Base-by-base conservation (phyloP, 179 eudicot genomes). In the Vitellaria paradoxa region DNA sequence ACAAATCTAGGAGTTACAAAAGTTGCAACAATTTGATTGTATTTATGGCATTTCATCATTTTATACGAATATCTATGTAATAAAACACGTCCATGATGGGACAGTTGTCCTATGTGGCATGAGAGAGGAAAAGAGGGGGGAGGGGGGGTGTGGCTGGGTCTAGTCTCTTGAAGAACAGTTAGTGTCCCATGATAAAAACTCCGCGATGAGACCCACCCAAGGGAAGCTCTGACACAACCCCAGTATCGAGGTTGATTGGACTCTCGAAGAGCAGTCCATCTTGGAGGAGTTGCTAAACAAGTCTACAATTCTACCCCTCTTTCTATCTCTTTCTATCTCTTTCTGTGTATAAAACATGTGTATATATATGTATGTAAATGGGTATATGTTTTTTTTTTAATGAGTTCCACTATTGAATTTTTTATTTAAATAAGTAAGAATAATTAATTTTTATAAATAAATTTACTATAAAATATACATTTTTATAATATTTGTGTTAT, bases 231-330 rank as follows among this genome's bases (percentile, higher is more conserved):
- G 81, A 10, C 91, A 86, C 77, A 82, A 86, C 57, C 88, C 89
- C 2, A 89, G 89, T 8, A 53, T 87, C 45, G 74, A 88, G 63
- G 85, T 85, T 14, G 89, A 88, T 45, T 94, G 98, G 98, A 85
- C 88, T 52, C 62, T 82, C 72, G 94, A 94, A 66, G 97, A 94
- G 84, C 97, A 94, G 83, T 73, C 90, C n/a, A 80, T 86, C 24
- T 78, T 94, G 72, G 91, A 92, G 45, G 93, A 91, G 46, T 88
- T 94, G 65, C 91, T 92, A 62, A 60, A 75, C 74, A 88, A 87
- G 98, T 94, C 67, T 75, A 92, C 85, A 7, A 63, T 49, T 65
- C n/a, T 75, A 55, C 26, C 65, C 26, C 61, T 20, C 4, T 20
- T 17, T 23, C 10, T 63, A 12, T 59, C 4, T 76, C n/a, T n/a